Percentiles rank a stretch among this genome's conserved stretches.
Conservation (phyloP, 768 basidiomycete genomes). For the Galerina marginata region DNA sequence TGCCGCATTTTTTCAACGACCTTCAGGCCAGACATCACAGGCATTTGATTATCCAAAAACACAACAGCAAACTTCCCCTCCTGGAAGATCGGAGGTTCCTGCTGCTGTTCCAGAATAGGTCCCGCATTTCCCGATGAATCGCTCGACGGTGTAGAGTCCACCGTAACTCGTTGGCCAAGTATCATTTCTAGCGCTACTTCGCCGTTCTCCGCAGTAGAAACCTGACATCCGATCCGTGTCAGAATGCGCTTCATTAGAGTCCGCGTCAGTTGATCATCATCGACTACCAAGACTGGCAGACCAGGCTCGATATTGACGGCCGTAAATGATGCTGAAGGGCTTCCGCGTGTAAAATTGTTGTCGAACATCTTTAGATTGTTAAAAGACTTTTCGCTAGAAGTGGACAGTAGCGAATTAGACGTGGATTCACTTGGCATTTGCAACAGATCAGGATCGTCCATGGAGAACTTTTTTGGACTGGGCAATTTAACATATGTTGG, state of each 20-base stretch:
- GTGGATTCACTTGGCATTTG: conserved; percentile 24
- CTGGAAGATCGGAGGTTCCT: conserved; percentile 22
- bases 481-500: conserved; percentile 47
- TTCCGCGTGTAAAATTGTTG: conserved; percentile 40
- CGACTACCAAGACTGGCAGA: conserved; percentile 77
- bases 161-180: conserved; percentile 42
- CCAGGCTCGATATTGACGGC: conserved; percentile 51
- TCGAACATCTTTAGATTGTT: conserved; percentile 46
- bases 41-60: conserved; percentile 83
- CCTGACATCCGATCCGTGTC: conserved; percentile 76
- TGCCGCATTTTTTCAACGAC: conserved; percentile 68
- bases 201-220: conserved; percentile 86
- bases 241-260: conserved; percentile 82
- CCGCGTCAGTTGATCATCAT: conserved; percentile 83
- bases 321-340: conserved; percentile 43
- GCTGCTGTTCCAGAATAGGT: conserved; percentile 44
- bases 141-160: conserved; percentile 43
- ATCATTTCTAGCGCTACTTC: conserved; percentile 78
- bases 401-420: conserved; percentile 27
- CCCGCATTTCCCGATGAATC: conserved; percentile 39
- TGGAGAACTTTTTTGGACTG: conserved; percentile 35
- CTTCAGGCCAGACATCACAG: conserved; percentile 75
- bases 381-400: conserved; percentile 26
- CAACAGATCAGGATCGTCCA: conserved; percentile 25
- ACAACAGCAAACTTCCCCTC: conserved; percentile 51